A percentile compares a stretch with the other conserved stretches of the same genome.
Evolutionary conservation across 495 filamentous ascomycete species (phyloP).

Genomic region (Tuber borchii): DNA sequence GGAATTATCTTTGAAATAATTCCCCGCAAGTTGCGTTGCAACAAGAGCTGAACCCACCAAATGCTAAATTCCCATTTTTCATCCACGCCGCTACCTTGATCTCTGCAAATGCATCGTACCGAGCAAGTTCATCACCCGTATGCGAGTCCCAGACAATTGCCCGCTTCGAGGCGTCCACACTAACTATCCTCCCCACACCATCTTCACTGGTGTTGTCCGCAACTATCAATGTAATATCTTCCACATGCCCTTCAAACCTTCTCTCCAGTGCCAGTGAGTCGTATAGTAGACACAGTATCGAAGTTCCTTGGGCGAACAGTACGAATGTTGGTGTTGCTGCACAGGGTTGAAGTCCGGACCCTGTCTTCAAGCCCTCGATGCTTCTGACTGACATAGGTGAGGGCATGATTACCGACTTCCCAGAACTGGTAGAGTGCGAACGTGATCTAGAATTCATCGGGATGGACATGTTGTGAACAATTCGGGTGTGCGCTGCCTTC

Average conservation of each 20-base stretch:
- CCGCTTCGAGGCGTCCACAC: conserved; percentile 83
- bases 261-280: conserved; percentile 87
- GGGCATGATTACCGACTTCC: conserved; percentile 28
- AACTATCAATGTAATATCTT: conserved; percentile 73
- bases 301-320: conserved; percentile 39
- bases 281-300: conserved; percentile 54
- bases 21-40: conserved; percentile 2
- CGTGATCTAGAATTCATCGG: conserved; percentile 33
- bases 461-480: conserved; percentile 29
- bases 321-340: conserved; percentile 37
- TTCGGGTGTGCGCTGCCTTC: conserved; percentile 13
- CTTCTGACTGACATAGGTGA: conserved; percentile 31
- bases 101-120: conserved; percentile 83
- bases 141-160: conserved; percentile 96
- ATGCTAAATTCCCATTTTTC: conserved; percentile 94
- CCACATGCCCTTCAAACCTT: conserved; percentile 74
- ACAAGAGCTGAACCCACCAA: conserved; percentile 55
- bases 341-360: conserved; percentile 31
- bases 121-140: conserved; percentile 80
- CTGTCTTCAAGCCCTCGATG: conserved; percentile 17
- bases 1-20: conserved; percentile 6
- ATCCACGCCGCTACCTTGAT: conserved; percentile 87
- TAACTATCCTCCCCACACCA: conserved; percentile 80
- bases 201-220: conserved; percentile 90
- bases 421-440: conserved; percentile 29